Evolutionary conservation across 2,329 filamentous ascomycete genomes (phyloP).

Genomic region (Trichoderma sp.): DNA sequence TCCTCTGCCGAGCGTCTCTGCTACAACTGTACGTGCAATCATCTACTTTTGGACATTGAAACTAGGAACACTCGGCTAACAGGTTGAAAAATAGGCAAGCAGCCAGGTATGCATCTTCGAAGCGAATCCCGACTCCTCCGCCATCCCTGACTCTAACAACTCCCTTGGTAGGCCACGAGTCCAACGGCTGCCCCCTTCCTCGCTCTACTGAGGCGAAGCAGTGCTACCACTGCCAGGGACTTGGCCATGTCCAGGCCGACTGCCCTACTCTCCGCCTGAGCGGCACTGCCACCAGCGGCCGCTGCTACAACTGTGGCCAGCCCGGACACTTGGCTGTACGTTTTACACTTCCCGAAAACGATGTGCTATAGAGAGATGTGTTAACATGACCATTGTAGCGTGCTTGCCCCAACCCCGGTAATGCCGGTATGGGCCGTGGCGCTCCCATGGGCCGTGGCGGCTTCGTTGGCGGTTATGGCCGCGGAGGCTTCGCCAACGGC

Average conservation of each 20-base stretch:
- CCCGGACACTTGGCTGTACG: slow-evolving; percentile 86
- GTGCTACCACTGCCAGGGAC: slow-evolving; percentile 99
- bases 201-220: slow-evolving; percentile 98
- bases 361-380: not conserved
- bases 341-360: slow-evolving; percentile 24
- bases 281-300: slow-evolving; percentile 75
- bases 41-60: not conserved
- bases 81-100: slow-evolving; percentile 59
- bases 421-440: slow-evolving; percentile 60
- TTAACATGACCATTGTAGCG: slow-evolving; percentile 49
- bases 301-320: slow-evolving; percentile 96
- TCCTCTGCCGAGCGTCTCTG: slow-evolving; percentile 96
- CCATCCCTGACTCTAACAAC: slow-evolving; percentile 3
- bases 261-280: slow-evolving; percentile 94
- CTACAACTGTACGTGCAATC: slow-evolving; percentile 85
- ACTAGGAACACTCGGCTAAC: slow-evolving; percentile 24
- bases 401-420: slow-evolving; percentile 76
- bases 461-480: slow-evolving; percentile 60
- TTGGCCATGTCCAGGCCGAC: slow-evolving; percentile 97
- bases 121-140: not conserved
- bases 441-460: slow-evolving; percentile 68
- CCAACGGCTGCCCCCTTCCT: slow-evolving; percentile 93
- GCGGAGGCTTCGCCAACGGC: slow-evolving; percentile 72
- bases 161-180: slow-evolving; percentile 70
- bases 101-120: slow-evolving; percentile 57